Evolutionary conservation across 768 basidiomycete species (phyloP).

Genomic region (Fistulinella prunicolor): DNA sequence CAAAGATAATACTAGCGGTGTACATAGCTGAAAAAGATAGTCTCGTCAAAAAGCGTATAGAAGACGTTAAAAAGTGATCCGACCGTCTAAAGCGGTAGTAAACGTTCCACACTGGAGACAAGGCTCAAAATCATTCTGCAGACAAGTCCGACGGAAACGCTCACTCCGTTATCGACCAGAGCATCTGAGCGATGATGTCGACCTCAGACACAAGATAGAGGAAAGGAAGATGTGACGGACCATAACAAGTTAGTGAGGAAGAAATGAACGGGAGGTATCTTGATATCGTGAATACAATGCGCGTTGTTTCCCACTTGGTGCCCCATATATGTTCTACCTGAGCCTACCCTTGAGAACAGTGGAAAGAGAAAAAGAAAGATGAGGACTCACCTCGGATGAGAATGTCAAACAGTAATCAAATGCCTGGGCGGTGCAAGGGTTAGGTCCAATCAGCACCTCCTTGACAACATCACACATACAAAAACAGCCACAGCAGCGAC

Average conservation of each 20-base stretch:
- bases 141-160: not conserved
- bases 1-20: slow-evolving; percentile 11
- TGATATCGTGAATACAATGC: slow-evolving; percentile 24
- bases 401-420: slow-evolving; percentile 27
- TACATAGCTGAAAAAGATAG: slow-evolving; percentile 9
- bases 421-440: slow-evolving; percentile 4
- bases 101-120: slow-evolving; percentile 19
- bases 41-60: not conserved
- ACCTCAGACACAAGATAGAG: not conserved
- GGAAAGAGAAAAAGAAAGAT: not conserved
- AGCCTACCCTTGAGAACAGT: not conserved
- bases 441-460: not conserved
- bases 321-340: slow-evolving; percentile 26
- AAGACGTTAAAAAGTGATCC: not conserved
- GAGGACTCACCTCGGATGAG: slow-evolving; percentile 16
- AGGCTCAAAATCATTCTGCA: not conserved
- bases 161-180: slow-evolving; percentile 3
- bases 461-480: slow-evolving; percentile 7
- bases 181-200: slow-evolving; percentile 2
- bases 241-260: slow-evolving; percentile 15
- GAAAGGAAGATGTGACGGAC: slow-evolving; percentile 4
- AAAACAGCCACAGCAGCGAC: slow-evolving; percentile 20
- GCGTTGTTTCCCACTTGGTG: slow-evolving; percentile 21
- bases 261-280: slow-evolving; percentile 28
- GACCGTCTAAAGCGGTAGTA: slow-evolving; percentile 18